Evolutionary conservation across 352 stramenopile genomes (phyloP), one percentile per base, ranked within the genome.

Genomic region (Globisporangium nunn): DNA sequence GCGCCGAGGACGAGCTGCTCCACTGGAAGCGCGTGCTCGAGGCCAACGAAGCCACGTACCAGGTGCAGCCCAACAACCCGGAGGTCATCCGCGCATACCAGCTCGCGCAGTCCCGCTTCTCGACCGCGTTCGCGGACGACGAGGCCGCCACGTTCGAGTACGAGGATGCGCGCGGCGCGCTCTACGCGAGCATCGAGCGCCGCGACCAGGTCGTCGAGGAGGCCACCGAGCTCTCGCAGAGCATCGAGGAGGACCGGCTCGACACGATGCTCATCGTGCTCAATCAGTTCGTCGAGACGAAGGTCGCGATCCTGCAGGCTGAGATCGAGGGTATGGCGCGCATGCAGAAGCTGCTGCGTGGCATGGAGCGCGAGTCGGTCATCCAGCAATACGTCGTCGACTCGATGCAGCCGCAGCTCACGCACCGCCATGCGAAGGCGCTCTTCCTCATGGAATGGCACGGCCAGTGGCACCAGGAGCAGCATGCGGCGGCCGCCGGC

Each of bases 351-450:
- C 75, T 88, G 35, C 68, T 93, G 11, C 69, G 74, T n/a, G 71
- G 71, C 12, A 85, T 91, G 76, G 84, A 93, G 51, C 79, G 81
- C 18, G 76, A 87, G n/a, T 90, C 84, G 1, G 81, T 91, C 30
- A 82, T 93, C 23, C 81, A 93, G 73, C 81, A 93, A 63, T 93
- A 91, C 51, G 86, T 93, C 52, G 70, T 90, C 31, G 84, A 93
- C 63, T 75, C 72, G 49, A 91, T 91, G 78, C 69, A 88, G 46
- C 81, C 84, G 8, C 75, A 90, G 30, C 66, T 87, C 14, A 93
- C 84, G n/a, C 84, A 93, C 57, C 74, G 79, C 6, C 79, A 91
- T 28, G 78, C 75, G 4, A 91, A 89, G 55, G 84, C 84, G 33
- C 52, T 93, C 46, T 82, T 78, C 58, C 61, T 93, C 23, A 65